A percentile compares a stretch with the other conserved stretches of the same genome.
These are phyloP conservation scores for Hyaloscypha finlandica DNA, from an alignment of 495 filamentous ascomycete genomes.

Conservation along the genomic window DNA sequence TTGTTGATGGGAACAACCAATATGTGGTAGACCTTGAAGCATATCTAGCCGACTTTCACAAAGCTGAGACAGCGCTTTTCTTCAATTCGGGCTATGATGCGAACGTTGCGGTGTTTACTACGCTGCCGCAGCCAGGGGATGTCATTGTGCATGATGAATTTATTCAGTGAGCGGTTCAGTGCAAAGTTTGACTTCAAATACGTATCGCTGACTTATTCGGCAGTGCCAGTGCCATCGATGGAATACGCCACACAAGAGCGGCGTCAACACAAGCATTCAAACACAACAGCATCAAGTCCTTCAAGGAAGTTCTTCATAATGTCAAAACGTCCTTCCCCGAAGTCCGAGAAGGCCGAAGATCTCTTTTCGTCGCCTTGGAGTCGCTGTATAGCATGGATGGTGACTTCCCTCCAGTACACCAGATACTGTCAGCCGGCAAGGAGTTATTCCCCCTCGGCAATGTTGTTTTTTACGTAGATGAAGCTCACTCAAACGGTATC, in stretches of 20 bases:
- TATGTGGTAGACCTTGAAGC: constrained; percentile 59
- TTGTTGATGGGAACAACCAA: constrained; percentile 57
- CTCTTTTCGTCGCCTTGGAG: constrained; percentile 57
- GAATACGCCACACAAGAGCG: constrained; percentile 58
- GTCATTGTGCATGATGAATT: constrained; percentile 63
- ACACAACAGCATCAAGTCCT: constrained; percentile 54
- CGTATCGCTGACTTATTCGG: no score
- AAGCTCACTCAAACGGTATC: no score
- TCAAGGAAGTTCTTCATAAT: constrained; percentile 45
- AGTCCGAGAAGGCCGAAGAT: constrained; percentile 38
- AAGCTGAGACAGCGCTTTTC: constrained; percentile 53
- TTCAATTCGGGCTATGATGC: constrained; percentile 65
- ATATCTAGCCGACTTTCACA: constrained; percentile 61
- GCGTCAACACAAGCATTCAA: constrained; percentile 45
- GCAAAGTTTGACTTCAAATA: no score
- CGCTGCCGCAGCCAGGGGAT: constrained; percentile 62
- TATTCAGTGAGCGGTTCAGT: constrained; percentile 44
- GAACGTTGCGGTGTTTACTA: constrained; percentile 56
- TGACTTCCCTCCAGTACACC: constrained; percentile 58
- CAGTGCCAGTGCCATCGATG: constrained; percentile 61
- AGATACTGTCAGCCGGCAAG: constrained; percentile 55
- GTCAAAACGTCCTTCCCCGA: constrained; percentile 36
- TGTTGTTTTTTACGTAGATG: no score
- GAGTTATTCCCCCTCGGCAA: constrained; percentile 43
- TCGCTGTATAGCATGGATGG: constrained; percentile 73